Evolutionary conservation across 2,329 filamentous ascomycete species (phyloP).

Genomic region (Balansia obtecta): DNA sequence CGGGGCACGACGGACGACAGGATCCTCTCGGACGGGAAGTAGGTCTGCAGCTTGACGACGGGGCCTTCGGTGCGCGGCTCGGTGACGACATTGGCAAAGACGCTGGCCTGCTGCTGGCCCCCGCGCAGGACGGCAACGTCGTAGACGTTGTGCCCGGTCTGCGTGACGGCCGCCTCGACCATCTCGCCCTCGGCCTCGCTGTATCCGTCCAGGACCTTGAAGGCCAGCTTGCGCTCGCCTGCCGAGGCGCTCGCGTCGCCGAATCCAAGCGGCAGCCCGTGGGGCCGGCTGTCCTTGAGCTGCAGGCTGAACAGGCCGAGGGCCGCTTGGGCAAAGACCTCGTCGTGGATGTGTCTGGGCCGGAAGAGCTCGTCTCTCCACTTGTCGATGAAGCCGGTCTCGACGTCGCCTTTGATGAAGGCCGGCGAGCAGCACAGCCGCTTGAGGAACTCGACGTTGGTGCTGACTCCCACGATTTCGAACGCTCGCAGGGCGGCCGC

Average conservation of each 20-base stretch:
- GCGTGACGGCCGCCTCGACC: conserved; percentile 37
- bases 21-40: conserved; percentile 71
- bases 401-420: conserved; percentile 78
- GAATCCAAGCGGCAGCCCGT: conserved; percentile 43
- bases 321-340: conserved; percentile 78
- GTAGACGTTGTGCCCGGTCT: conserved; percentile 34
- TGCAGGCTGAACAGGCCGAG: conserved; percentile 55
- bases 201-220: conserved; percentile 47
- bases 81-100: conserved; percentile 34
- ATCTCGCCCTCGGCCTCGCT: conserved; percentile 53
- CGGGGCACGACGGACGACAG: conserved; percentile 63
- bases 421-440: conserved; percentile 67
- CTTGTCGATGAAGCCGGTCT: conserved; percentile 94
- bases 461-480: conserved; percentile 83
- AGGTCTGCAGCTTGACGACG: conserved; percentile 29
- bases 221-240: conserved; percentile 35
- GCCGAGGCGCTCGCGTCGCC: conserved; percentile 28
- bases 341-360: conserved; percentile 46
- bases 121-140: conserved; percentile 32
- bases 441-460: conserved; percentile 96
- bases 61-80: conserved; percentile 19
- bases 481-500: conserved; percentile 72
- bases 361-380: conserved; percentile 69
- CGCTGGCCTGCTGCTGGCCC: conserved; percentile 19
- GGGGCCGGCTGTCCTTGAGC: conserved; percentile 25